Conservation (phyloP, 345 rosid species). For the Noccaea bulbosa region DNA sequence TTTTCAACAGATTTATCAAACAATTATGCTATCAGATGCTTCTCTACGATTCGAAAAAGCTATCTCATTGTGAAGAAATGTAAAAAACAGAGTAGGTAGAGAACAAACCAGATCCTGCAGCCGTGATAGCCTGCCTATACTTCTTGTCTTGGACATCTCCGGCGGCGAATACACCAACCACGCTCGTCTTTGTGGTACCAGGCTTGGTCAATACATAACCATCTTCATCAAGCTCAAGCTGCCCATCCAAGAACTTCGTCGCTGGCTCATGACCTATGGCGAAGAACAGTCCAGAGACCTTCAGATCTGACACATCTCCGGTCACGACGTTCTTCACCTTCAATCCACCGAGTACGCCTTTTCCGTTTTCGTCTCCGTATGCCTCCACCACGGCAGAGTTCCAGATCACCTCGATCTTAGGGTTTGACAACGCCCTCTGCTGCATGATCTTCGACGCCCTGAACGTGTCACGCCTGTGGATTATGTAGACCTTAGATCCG, state of each 20-base stretch:
- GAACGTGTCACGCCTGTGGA: constrained; percentile 81
- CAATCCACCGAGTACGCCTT: constrained; percentile 64
- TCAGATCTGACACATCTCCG: constrained; percentile 69
- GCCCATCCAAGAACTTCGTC: constrained; percentile 87
- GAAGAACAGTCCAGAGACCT: constrained; percentile 84
- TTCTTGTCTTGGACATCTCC: constrained; percentile 99
- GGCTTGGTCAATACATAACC: constrained; percentile 83
- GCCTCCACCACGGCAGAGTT: constrained; percentile 79
- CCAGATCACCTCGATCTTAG: constrained; percentile 90
- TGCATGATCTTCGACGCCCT: constrained; percentile 99
- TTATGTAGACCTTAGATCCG: constrained; percentile 84
- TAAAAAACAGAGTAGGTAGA: background rate
- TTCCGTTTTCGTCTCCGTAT: constrained; percentile 53
- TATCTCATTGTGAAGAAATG: background rate
- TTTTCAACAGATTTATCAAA: constrained; percentile 2
- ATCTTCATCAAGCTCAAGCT: constrained; percentile 76
- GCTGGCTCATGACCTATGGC: constrained; percentile 99
- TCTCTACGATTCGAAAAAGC: constrained; percentile 1
- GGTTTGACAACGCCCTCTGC: constrained; percentile 63
- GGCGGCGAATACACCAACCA: constrained; percentile 88
- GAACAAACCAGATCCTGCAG: constrained; percentile 86
- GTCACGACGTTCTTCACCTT: constrained; percentile 79
- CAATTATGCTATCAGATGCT: constrained; percentile 8
- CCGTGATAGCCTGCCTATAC: constrained; percentile 96
- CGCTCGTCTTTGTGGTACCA: constrained; percentile 83